Percentiles rank a stretch among this genome's conserved stretches.
Evolutionary conservation across 768 basidiomycete genomes (phyloP).

Genomic region (Lactarius sanguifluus): DNA sequence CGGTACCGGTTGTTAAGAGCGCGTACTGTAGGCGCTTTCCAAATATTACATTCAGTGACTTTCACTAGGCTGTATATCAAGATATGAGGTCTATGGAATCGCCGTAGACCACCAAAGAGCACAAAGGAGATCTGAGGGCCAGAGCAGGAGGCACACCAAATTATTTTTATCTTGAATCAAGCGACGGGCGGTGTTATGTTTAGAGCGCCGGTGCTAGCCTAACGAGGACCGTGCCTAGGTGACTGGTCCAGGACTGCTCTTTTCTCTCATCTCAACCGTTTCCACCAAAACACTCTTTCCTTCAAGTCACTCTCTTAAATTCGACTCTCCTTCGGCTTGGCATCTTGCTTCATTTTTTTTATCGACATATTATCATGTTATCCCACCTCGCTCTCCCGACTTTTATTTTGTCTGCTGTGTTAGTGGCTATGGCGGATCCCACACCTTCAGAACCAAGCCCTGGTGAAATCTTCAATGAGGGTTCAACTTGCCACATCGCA

Average conservation of each 20-base stretch:
- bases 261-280: not conserved
- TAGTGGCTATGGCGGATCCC: conserved; percentile 52
- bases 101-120: not conserved
- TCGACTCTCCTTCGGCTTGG: conserved; percentile 8
- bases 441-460: conserved; percentile 61
- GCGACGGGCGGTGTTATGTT: too few relatives aligned
- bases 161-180: too few relatives aligned
- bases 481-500: conserved; percentile 50
- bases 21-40: not conserved
- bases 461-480: conserved; percentile 56
- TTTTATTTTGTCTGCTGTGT: conserved; percentile 23
- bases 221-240: not conserved
- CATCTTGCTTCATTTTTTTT: not conserved
- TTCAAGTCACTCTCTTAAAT: conserved; percentile 14
- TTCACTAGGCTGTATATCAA: not conserved
- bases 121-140: not conserved
- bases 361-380: conserved; percentile 13
- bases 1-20: not conserved
- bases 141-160: too few relatives aligned
- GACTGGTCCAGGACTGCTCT: not conserved
- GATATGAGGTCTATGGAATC: not conserved
- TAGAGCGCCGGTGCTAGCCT: too few relatives aligned
- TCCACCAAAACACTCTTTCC: not conserved
- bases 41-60: not conserved
- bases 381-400: conserved; percentile 20